Evolutionary conservation across 1,139 yeast species (phyloP).

Genomic region (Zygosaccharomyces sapae): DNA sequence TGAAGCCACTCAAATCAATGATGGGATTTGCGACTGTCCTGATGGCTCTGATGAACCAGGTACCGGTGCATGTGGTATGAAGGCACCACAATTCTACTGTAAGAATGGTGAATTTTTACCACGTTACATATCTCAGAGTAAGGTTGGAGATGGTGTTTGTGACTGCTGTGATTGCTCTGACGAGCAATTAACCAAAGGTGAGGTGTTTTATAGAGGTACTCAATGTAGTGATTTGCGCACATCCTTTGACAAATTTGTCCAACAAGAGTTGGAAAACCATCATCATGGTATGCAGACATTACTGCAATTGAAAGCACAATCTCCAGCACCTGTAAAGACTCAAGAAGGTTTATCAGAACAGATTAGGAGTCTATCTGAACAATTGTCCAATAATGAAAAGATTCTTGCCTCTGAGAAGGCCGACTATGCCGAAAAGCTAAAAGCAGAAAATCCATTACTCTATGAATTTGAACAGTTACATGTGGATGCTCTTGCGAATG

Average conservation of each 20-base stretch:
- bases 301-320: conserved; percentile 23
- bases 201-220: conserved; percentile 49
- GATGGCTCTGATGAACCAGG: conserved; percentile 99
- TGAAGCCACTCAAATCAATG: conserved; percentile 65
- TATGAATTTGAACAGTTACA: conserved; percentile 27
- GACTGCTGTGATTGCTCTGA: conserved; percentile 99
- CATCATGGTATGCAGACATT: conserved; percentile 30
- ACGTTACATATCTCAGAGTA: conserved; percentile 47
- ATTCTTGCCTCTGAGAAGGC: conserved; percentile 15
- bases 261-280: conserved; percentile 29
- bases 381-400: conserved; percentile 16
- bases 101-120: conserved; percentile 69
- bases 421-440: conserved; percentile 21
- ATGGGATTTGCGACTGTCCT: conserved; percentile 92
- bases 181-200: conserved; percentile 45
- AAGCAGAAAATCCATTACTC: conserved; percentile 24
- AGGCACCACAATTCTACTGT: conserved; percentile 55
- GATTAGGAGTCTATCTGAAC: conserved; percentile 15
- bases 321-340: conserved; percentile 7
- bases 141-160: conserved; percentile 87
- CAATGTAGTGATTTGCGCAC: conserved; percentile 49
- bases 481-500: conserved; percentile 16
- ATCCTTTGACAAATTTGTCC: conserved; percentile 36
- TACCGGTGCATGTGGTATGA: conserved; percentile 70
- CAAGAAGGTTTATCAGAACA: conserved; percentile 13